Base-by-base conservation (phyloP, 106 monocot species). In the Dendrobium catenatum region DNA sequence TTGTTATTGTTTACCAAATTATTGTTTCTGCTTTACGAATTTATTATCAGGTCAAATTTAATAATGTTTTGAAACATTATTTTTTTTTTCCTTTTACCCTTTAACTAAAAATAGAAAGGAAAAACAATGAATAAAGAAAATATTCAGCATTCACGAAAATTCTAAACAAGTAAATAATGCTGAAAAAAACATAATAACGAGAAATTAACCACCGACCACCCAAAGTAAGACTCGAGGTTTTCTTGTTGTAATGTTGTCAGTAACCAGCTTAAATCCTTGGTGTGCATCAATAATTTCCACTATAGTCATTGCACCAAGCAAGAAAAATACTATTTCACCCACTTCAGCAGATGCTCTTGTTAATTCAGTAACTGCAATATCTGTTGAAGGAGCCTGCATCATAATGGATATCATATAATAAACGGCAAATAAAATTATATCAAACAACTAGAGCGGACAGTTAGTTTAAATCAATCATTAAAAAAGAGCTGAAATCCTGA, bases 211-310 rank as follows among this genome's bases (percentile, higher is more conserved):
- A 87, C 91, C 70, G 68, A 99, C 98, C 98, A 99, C 98, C 98
- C 98, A 99, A 80, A 95, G 93, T 68, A 99, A 95, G 81, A 83
- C 54, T 75, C 83, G 86, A 80, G 98, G 95, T 40, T 95, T 93
- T 75, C 95, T 84, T 70, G 98, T 99, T 51, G 98, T 91, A 70
- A 99, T 95, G 72, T 90, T 99, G 85, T 99, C 98, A 42, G 98
- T 99, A 77, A 99, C 95, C 46, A 99, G 85, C 83, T 99, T 99
- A 85, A 99, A 99, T 77, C 98, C 95, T 90, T 99, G 98, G 86
- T 99, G 98, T 68, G 98, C 95, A 87, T 99, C 95, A 56, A 99
- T 89, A 80, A 99, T 95, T 81, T 99, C 98, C 49, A 99, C 98
- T 81, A 99, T 95, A 13, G 98, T 99, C 98, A 99, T 93, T 79